These are phyloP conservation scores for Saccharomyces hybrid DNA, from an alignment of 1,139 yeast species.

Conservation along the genomic window DNA sequence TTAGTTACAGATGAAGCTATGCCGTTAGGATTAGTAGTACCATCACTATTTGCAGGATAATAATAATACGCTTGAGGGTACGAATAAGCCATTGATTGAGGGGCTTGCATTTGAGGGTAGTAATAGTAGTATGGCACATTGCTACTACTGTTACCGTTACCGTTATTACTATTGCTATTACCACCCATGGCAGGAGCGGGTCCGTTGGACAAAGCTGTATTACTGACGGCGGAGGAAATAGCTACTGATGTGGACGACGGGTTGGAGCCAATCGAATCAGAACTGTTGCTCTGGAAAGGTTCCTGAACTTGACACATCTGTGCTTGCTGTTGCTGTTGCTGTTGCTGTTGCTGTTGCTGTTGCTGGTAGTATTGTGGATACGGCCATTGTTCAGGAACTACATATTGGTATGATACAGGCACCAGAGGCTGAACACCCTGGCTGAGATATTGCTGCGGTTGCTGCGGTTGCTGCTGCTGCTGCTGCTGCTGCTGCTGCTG, in stretches of 20 bases:
- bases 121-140: slow-evolving; percentile 4
- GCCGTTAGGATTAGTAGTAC: slow-evolving; percentile 1
- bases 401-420: not conserved
- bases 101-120: slow-evolving; percentile 5
- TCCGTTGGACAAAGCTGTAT: not conserved
- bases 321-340: not conserved
- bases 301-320: not conserved
- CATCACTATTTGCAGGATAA: not conserved
- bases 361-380: slow-evolving; percentile 19
- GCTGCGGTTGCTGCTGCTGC: slow-evolving; percentile 3
- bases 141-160: slow-evolving; percentile 6
- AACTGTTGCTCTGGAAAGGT: not conserved
- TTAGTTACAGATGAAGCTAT: not conserved
- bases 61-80: not conserved
- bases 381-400: slow-evolving; percentile 6
- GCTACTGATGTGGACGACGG: not conserved
- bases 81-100: not conserved
- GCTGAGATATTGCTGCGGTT: slow-evolving; percentile 3
- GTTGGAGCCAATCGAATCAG: not conserved
- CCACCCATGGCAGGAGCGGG: not conserved
- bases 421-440: slow-evolving; percentile 4
- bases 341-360: slow-evolving; percentile 4
- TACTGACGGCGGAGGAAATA: not conserved
- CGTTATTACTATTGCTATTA: not conserved
- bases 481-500: slow-evolving; percentile 10